Conservation (phyloP, 106 monocot species). For the Acorus calamus region DNA sequence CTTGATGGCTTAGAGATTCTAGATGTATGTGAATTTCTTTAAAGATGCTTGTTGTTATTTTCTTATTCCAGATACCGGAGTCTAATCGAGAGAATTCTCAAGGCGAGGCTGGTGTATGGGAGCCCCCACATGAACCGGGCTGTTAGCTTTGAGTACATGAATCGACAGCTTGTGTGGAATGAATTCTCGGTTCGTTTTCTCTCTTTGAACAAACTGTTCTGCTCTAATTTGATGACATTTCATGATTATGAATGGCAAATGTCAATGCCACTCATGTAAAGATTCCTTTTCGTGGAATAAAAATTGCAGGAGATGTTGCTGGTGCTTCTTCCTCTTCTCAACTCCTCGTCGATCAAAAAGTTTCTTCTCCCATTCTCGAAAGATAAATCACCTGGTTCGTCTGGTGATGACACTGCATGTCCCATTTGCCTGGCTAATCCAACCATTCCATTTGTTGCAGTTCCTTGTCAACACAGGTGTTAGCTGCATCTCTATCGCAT, state of each 20-base stretch:
- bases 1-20: no score
- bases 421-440: slow-evolving; percentile 79
- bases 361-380: slow-evolving; percentile 82
- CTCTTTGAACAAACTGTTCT: neutral
- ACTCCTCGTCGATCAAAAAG: slow-evolving; percentile 74
- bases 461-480: slow-evolving; percentile 95
- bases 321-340: slow-evolving; percentile 91
- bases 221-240: neutral
- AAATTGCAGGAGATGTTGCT: slow-evolving; percentile 87
- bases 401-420: slow-evolving; percentile 52
- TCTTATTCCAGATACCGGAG: slow-evolving; percentile 70
- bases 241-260: neutral
- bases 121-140: slow-evolving; percentile 98
- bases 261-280: neutral
- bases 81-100: slow-evolving; percentile 82
- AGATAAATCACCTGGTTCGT: slow-evolving; percentile 55
- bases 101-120: slow-evolving; percentile 94
- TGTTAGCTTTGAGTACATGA: slow-evolving; percentile 99
- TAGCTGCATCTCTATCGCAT: no score
- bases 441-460: slow-evolving; percentile 72
- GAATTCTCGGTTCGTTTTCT: slow-evolving; percentile 81
- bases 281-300: neutral
- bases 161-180: slow-evolving; percentile 98
- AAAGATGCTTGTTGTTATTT: neutral
- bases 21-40: no score